phyloP scores from a whole-genome alignment of 176 grass and related monocot species.

The Triticum aestivum region IWGSC_CS_RefSeq_v2.1 NC_057802.1:616996002-616996501 shows the following conservation, averaged over 20 bases:
- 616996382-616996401: constrained; percentile 24
- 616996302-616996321: constrained; percentile 59
- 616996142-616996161: constrained; percentile 26
- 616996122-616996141: constrained; percentile 10
- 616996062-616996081: constrained; percentile 7
- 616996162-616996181: not conserved
- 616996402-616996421: constrained; percentile 27
- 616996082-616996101: constrained; percentile 5
- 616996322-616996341: constrained; percentile 60
- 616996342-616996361: constrained; percentile 58
- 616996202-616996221: constrained; percentile 48
- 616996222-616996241: constrained; percentile 52
- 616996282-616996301: constrained; percentile 53
- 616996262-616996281: constrained; percentile 49
- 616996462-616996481: constrained; percentile 33
- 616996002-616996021: constrained; percentile 27
- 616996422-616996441: constrained; percentile 18
- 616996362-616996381: constrained; percentile 51
- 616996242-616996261: constrained; percentile 51
- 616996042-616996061: not conserved
- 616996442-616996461: constrained; percentile 17
- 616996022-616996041: constrained; percentile 25
- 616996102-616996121: constrained; percentile 15
- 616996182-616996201: constrained; percentile 38
- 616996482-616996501: constrained; percentile 32